These are phyloP conservation scores for Oryza glumipatula DNA, from an alignment of 176 grass and related monocot species.

Conservation along the genomic window DNA sequence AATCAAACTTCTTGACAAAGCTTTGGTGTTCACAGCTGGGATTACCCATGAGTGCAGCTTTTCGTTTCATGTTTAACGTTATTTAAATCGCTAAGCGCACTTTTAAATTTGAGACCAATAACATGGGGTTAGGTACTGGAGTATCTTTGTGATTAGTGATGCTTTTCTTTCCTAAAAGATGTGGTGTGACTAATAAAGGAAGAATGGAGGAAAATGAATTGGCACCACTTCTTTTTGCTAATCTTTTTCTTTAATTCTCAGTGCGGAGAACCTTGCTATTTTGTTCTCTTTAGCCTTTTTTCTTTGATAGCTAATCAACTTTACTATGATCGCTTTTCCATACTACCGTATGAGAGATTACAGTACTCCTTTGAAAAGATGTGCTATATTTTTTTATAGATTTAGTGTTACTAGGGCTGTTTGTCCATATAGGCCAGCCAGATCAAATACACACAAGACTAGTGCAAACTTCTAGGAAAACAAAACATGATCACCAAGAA, in stretches of 20 bases:
- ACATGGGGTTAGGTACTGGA: slow-evolving; percentile 49
- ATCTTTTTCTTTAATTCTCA: slow-evolving; percentile 40
- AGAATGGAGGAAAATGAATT: slow-evolving; percentile 19
- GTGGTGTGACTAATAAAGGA: slow-evolving; percentile 44
- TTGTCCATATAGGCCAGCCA: background rate
- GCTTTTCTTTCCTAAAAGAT: slow-evolving; percentile 56
- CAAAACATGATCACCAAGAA: slow-evolving; percentile 1
- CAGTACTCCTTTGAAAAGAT: slow-evolving; percentile 31
- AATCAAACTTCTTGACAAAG: slow-evolving; percentile 20
- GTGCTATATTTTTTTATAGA: slow-evolving; percentile 30
- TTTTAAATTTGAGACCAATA: slow-evolving; percentile 35
- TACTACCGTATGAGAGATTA: background rate
- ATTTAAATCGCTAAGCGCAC: slow-evolving; percentile 25
- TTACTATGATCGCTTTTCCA: slow-evolving; percentile 35
- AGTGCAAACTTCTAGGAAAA: slow-evolving; percentile 30
- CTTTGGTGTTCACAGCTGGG: slow-evolving; percentile 9
- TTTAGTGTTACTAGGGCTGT: slow-evolving; percentile 39
- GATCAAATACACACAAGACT: slow-evolving; percentile 7
- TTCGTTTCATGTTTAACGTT: slow-evolving; percentile 28
- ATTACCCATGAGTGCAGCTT: slow-evolving; percentile 28
- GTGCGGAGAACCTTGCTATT: slow-evolving; percentile 25
- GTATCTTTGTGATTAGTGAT: slow-evolving; percentile 50
- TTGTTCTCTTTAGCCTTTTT: slow-evolving; percentile 47
- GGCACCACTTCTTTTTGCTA: slow-evolving; percentile 37
- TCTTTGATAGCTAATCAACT: slow-evolving; percentile 41